Conservation (phyloP, 78 protist genomes). For the Dictyostelium purpureum region DNA sequence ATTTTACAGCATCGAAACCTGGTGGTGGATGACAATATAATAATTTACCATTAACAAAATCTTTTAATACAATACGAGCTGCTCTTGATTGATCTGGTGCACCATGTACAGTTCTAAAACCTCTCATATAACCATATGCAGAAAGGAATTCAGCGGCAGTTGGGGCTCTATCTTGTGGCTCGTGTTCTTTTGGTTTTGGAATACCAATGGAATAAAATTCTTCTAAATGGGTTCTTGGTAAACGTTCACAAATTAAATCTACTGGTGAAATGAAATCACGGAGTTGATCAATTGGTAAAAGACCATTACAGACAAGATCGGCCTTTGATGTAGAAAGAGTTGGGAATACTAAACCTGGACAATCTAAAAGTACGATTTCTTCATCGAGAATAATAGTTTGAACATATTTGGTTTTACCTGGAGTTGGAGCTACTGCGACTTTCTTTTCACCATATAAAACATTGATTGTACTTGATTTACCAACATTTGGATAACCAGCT, state of each 20-base stretch:
- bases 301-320: slow-evolving; percentile 94
- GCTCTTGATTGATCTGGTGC: slow-evolving; percentile 79
- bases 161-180: slow-evolving; percentile 66
- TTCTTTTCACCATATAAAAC: slow-evolving; percentile 90
- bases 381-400: slow-evolving; percentile 94
- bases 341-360: slow-evolving; percentile 99
- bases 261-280: slow-evolving; percentile 82
- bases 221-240: slow-evolving; percentile 83
- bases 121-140: slow-evolving; percentile 74
- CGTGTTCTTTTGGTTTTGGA: slow-evolving; percentile 76
- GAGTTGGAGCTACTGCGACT: slow-evolving; percentile 95
- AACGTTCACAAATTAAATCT: slow-evolving; percentile 55
- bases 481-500: slow-evolving; percentile 99
- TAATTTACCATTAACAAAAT: slow-evolving; percentile 67
- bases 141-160: slow-evolving; percentile 67
- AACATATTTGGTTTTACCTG: slow-evolving; percentile 99
- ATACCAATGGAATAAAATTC: slow-evolving; percentile 59
- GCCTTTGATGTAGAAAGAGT: slow-evolving; percentile 88
- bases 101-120: slow-evolving; percentile 82
- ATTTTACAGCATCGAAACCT: slow-evolving; percentile 51
- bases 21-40: slow-evolving; percentile 81
- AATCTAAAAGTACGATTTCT: slow-evolving; percentile 91
- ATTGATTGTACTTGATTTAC: slow-evolving; percentile 97
- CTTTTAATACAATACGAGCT: slow-evolving; percentile 79
- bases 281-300: slow-evolving; percentile 95